A percentile compares a stretch with the other conserved stretches of the same genome.
These are phyloP conservation scores for Gracilaria vermiculophylla DNA, from an alignment of 23 red algal species.

Conservation along the genomic window DNA sequence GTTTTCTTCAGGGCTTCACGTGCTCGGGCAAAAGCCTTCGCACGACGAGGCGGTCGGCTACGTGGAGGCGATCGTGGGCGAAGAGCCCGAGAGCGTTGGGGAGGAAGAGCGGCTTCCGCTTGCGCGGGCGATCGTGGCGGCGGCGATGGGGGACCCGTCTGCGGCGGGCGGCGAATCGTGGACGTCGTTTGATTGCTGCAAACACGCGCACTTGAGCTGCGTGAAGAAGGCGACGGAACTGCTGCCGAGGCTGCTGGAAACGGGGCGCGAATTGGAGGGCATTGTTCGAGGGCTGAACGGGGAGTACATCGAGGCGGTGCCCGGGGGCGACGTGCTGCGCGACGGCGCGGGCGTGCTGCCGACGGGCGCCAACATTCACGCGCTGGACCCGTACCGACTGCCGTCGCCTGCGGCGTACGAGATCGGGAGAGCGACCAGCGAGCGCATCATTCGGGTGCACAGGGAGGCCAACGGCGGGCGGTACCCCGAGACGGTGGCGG, in stretches of 20 bases:
- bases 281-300: conserved; percentile 52
- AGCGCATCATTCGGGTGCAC: conserved; percentile 26
- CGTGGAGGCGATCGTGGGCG: conserved; percentile 35
- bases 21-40: conserved; percentile 25
- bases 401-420: conserved; percentile 41
- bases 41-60: conserved; percentile 25
- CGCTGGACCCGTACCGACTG: conserved; percentile 72
- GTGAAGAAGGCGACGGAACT: conserved; percentile 14
- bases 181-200: not conserved
- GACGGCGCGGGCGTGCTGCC: conserved; percentile 65
- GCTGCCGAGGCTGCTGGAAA: conserved; percentile 20
- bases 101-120: conserved; percentile 2
- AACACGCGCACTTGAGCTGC: not conserved
- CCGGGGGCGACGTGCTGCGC: conserved; percentile 68
- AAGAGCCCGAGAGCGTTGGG: not conserved
- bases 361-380: conserved; percentile 78
- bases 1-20: conserved; percentile 67
- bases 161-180: not conserved
- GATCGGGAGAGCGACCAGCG: conserved; percentile 42
- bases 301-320: conserved; percentile 60
- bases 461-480: conserved; percentile 24
- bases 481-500: conserved; percentile 74
- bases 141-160: conserved; percentile 1
- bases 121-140: conserved; percentile 1
- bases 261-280: conserved; percentile 34